Evolutionary conservation across 768 basidiomycete species (phyloP).

Genomic region (Leucocoprinus leucothites): DNA sequence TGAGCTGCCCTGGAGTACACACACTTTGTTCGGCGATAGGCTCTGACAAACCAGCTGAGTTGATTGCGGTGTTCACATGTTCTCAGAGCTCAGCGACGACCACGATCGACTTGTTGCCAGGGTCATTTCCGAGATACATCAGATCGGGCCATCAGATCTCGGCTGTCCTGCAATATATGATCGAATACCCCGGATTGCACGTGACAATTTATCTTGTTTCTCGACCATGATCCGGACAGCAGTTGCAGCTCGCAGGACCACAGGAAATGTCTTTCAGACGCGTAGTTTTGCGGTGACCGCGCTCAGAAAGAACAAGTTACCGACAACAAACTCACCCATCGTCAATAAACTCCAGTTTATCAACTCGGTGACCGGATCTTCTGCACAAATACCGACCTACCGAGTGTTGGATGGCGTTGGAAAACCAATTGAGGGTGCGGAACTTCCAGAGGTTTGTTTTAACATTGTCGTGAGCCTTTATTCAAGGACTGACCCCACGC

Average conservation of each 20-base stretch:
- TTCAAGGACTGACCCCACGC: neutral
- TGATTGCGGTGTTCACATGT: slow-evolving; percentile 10
- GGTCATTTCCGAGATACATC: slow-evolving; percentile 3
- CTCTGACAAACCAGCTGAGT: slow-evolving; percentile 5
- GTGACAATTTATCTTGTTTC: slow-evolving; percentile 21
- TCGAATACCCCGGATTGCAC: slow-evolving; percentile 15
- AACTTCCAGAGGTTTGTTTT: slow-evolving; percentile 65
- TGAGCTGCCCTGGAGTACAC: slow-evolving; percentile 3
- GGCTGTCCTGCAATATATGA: slow-evolving; percentile 14
- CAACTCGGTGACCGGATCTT: slow-evolving; percentile 65
- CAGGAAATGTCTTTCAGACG: slow-evolving; percentile 5
- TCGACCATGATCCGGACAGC: slow-evolving; percentile 33
- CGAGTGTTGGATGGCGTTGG: slow-evolving; percentile 83
- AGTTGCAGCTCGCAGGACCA: slow-evolving; percentile 12
- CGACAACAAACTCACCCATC: slow-evolving; percentile 55
- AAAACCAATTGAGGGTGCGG: slow-evolving; percentile 65
- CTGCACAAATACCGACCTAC: slow-evolving; percentile 77
- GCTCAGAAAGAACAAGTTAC: slow-evolving; percentile 25
- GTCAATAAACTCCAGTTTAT: slow-evolving; percentile 73
- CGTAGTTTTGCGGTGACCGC: slow-evolving; percentile 10
- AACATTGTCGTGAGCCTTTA: neutral
- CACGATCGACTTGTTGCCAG: slow-evolving; percentile 4
- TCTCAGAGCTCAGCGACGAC: neutral
- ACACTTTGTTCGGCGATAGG: neutral
- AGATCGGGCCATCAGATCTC: slow-evolving; percentile 13